Base-by-base conservation (phyloP, 345 rosid species). In the Physaria fendleri region DNA sequence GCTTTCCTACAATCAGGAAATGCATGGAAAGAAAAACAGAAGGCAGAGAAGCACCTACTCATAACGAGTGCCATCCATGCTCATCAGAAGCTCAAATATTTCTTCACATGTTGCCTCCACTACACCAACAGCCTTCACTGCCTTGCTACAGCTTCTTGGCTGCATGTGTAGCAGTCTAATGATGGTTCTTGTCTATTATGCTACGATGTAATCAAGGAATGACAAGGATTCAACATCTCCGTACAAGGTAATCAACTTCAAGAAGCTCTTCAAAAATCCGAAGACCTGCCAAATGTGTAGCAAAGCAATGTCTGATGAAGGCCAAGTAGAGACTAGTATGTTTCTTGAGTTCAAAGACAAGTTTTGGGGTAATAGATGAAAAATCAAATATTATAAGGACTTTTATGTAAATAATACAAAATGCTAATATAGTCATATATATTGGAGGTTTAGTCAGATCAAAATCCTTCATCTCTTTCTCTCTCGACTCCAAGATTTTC, bases 91-190 rank as follows among this genome's bases (percentile, higher is more conserved):
- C 75, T 82, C 93, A 78, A 94, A 94, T 76, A 94, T 83, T 71
- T 94, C 95, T 74, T 90, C 99, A 75, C 99, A 94, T 47, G 85
- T 78, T 43, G 97, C 97, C 74, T 94, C 99, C 69, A 94, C 95
- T 53, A 87, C 97, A 58, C 99, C 99, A 28, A 85, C 99, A 75
- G 99, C 99, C 75, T 85, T 94, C 99, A 94, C 90, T 66, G 99
- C 99, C 77, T 83, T 81, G 77, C 96, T 90, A 79, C 97, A 90
- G 84, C 99, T 94, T 74, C 97, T 90, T 71, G 99, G 96, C 99
- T 90, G 81, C 72, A 84, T 16, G 40, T 59, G 59, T 57, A 76
- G 49, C 62, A 63, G 65, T 70, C 45, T 22, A 73, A 64, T 65
- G 38, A 56, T 54, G 64, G 29, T 44, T 56, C 59, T 45, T 44